Percentiles rank a stretch among this genome's conserved stretches.
Evolutionary conservation across 768 basidiomycete genomes (phyloP).

Genomic region (Hericium coralloides): DNA sequence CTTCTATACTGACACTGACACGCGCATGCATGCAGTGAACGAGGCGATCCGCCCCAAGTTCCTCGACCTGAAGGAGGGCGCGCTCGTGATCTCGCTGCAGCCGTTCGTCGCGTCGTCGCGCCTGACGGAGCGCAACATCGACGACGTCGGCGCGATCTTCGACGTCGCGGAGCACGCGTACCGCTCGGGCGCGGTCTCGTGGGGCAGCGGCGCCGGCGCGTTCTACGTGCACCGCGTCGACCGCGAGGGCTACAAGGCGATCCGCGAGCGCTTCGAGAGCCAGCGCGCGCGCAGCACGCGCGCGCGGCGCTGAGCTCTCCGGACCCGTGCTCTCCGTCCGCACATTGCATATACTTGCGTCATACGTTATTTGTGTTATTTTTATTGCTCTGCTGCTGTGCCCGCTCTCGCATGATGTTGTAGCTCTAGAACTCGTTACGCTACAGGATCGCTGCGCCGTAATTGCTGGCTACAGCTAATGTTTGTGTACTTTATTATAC

Average conservation of each 20-base stretch:
- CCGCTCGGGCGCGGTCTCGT: slow-evolving; percentile 49
- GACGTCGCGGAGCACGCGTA: slow-evolving; percentile 33
- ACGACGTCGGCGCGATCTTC: slow-evolving; percentile 78
- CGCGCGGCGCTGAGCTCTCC: slow-evolving; percentile 2
- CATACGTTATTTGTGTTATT: neutral
- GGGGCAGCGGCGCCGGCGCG: slow-evolving; percentile 62
- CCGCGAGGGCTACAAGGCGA: slow-evolving; percentile 45
- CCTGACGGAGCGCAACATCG: slow-evolving; percentile 77
- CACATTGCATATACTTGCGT: neutral
- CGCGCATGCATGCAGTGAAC: no score
- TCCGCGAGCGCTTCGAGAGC: slow-evolving; percentile 12
- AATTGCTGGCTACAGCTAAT: no score
- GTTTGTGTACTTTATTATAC: no score
- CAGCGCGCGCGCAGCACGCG: slow-evolving; percentile 6
- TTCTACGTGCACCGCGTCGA: slow-evolving; percentile 77
- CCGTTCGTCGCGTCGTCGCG: slow-evolving; percentile 70
- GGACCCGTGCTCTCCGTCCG: neutral
- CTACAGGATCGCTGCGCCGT: no score
- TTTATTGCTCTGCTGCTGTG: neutral
- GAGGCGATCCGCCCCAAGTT: slow-evolving; percentile 82
- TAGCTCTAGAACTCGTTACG: neutral
- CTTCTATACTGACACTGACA: neutral
- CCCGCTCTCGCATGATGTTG: neutral
- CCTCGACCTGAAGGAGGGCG: slow-evolving; percentile 89
- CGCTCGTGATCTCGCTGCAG: slow-evolving; percentile 79